Base-by-base conservation (phyloP, 164 flowering plant species). In the Chimonanthus salicifolius region DNA sequence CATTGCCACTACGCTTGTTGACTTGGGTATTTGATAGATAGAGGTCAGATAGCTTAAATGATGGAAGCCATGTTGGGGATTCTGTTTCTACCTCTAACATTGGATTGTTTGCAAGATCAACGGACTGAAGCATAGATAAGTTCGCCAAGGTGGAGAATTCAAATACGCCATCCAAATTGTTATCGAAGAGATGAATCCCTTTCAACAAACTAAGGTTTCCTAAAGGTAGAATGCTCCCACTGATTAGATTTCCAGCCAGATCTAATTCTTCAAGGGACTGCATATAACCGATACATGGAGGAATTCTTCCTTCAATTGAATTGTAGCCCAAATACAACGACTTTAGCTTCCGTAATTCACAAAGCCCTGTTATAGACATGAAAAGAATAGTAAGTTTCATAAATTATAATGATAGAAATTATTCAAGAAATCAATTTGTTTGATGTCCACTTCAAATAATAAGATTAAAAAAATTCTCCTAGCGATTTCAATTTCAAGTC, bases 71-170 rank as follows among this genome's bases (percentile, higher is more conserved):
- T 4, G 16, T 13, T 11, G 63, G 64, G 5, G 3, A 33, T 8
- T 51, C 49, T 1, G 21, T 70, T 54, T 70, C 72, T 4, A 70
- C 72, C 60, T 54, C 44, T 70, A 58, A 21, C 4, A 4, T 63
- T 20, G 8, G 47, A 54, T 51, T 51, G 20, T 5, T 2, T 13
- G 72, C 54, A 43, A 68, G 70, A 33, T 68, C 43, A 68, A 68
- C 15, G 3, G 6, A 2, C 9, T 4, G 2, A 9, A 68, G 67
- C 46, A 16, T 13, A 3, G 74, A 71, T 43, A 62, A 58, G n/a
- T 71, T 62, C n/a, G 67, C 74, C 45, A 71, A 47, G 15, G 9
- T 71, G 18, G 67, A 71, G 18, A 71, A 49, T n/a, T 67, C n/a
- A 4, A 71, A 2, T 0, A 62, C 50, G 48, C 67, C 74, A 54